Base-by-base conservation (phyloP, 352 stramenopile genomes). In the Phytophthora pisi region DNA sequence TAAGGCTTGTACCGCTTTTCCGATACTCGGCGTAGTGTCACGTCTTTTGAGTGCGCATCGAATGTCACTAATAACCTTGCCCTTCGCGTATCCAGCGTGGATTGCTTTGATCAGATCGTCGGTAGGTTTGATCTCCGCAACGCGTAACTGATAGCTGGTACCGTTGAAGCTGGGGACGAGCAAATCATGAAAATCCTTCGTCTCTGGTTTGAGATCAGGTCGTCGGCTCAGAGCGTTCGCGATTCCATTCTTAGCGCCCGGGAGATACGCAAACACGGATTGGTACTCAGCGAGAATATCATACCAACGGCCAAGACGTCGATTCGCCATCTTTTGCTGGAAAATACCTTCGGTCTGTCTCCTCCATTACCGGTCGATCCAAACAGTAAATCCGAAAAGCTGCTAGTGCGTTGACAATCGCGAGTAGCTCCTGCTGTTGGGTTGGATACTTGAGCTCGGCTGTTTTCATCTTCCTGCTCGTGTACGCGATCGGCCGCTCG, bases 311-410 rank as follows among this genome's bases (percentile, higher is more conserved):
- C 13, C 38, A 6, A 45, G 40, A 7, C 40, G 5, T 7, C 40
- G 40, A 23, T 46, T 46, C 5, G 40, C 16, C 40, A 20, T 46
- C 15, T 46, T 23, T 7, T 23, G 40, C 16, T 46, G 40, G 40
- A 46, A 46, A 46, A 20, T 46, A 46, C 40, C 40, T 20, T 46
- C n/a, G n/a, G n/a, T n/a, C n/a, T n/a, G n/a, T n/a, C n/a, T n/a
- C n/a, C n/a, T n/a, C 38, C 15, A 46, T 46, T 10, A 46, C 38
- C 5, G 38, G 38, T 46, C 4, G 13, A 46, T 46, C 38, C 38
- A 46, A 46, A 46, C 38, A 20, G 38, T 46, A 46, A 46, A 46
- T 46, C 6, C 38, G 38, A 18, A 46, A 46, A 13, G 36, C 16
- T 0, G 38, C 38, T 45, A 45, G 20, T 45, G 38, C 15, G 15